Percentiles rank a stretch among this genome's conserved stretches.
Evolutionary conservation across 164 flowering plant genomes (phyloP).

Genomic region (Nymphaea colorata): DNA sequence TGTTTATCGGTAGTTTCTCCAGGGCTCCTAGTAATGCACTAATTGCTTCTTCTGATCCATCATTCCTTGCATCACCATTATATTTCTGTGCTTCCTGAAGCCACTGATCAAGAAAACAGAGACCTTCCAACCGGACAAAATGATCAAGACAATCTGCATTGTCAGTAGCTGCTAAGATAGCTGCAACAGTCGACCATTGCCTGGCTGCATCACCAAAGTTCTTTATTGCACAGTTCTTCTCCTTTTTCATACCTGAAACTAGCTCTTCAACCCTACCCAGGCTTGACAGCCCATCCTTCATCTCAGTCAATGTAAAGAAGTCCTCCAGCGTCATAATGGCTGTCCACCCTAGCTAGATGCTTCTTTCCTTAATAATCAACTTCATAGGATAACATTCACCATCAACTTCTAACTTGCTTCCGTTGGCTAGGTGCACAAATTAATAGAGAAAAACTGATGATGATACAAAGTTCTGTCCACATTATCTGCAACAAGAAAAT

Average conservation of each 20-base stretch:
- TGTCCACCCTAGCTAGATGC: constrained; percentile 12
- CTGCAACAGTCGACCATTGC: constrained; percentile 83
- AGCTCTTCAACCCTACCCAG: constrained; percentile 71
- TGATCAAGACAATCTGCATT: constrained; percentile 63
- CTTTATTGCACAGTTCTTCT: constrained; percentile 36
- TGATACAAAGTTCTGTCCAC: neutral
- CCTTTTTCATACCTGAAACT: constrained; percentile 53
- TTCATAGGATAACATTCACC: constrained; percentile 1
- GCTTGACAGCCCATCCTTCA: constrained; percentile 72
- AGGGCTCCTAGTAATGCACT: constrained; percentile 46
- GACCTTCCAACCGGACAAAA: constrained; percentile 69
- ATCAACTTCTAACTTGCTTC: neutral
- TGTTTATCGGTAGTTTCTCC: constrained; percentile 47
- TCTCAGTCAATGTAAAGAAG: constrained; percentile 76
- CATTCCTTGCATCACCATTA: constrained; percentile 27
- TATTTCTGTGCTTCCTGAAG: constrained; percentile 54
- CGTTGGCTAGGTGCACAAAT: neutral
- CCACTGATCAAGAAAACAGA: constrained; percentile 54
- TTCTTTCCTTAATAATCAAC: constrained; percentile 11
- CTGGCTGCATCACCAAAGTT: constrained; percentile 55
- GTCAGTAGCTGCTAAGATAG: constrained; percentile 56
- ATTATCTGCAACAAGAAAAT: neutral
- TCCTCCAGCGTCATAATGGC: constrained; percentile 66
- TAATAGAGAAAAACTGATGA: neutral
- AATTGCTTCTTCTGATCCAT: constrained; percentile 53